These are phyloP conservation scores for Kazachstania sp. DNA, from an alignment of 1,139 yeast genomes.

Conservation along the genomic window DNA sequence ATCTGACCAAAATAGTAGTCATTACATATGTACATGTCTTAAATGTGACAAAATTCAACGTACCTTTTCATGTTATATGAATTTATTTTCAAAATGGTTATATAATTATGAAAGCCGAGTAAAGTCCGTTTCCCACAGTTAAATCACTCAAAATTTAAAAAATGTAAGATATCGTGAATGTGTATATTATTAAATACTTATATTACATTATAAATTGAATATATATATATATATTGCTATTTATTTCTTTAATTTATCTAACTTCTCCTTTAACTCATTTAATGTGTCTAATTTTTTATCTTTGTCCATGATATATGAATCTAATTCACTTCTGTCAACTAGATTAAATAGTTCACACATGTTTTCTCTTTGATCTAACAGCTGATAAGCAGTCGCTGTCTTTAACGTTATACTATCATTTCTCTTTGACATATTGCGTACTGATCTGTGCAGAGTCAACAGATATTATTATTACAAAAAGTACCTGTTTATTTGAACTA, in stretches of 20 bases:
- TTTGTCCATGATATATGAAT: slow-evolving; percentile 5
- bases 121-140: no score
- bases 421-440: background rate
- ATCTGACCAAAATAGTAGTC: background rate
- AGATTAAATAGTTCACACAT: slow-evolving; percentile 26
- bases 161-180: no score
- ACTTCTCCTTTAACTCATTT: slow-evolving; percentile 13
- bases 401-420: slow-evolving; percentile 20
- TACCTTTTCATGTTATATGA: background rate
- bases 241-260: slow-evolving; percentile 10
- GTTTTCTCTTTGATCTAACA: slow-evolving; percentile 24
- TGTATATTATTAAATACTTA: no score
- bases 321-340: slow-evolving; percentile 21
- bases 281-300: slow-evolving; percentile 7
- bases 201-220: background rate
- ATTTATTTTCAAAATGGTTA: no score
- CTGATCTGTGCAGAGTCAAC: no score
- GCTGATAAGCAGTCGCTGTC: slow-evolving; percentile 27
- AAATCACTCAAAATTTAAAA: no score
- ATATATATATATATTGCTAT: background rate
- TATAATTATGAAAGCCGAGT: no score
- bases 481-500: no score
- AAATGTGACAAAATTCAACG: no score
- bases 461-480: no score
- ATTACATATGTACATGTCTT: background rate